Percentiles rank a stretch among this genome's conserved stretches.
These are phyloP conservation scores for Xylaria sp. DNA, from an alignment of 2,329 filamentous ascomycete species.

Conservation along the genomic window DNA sequence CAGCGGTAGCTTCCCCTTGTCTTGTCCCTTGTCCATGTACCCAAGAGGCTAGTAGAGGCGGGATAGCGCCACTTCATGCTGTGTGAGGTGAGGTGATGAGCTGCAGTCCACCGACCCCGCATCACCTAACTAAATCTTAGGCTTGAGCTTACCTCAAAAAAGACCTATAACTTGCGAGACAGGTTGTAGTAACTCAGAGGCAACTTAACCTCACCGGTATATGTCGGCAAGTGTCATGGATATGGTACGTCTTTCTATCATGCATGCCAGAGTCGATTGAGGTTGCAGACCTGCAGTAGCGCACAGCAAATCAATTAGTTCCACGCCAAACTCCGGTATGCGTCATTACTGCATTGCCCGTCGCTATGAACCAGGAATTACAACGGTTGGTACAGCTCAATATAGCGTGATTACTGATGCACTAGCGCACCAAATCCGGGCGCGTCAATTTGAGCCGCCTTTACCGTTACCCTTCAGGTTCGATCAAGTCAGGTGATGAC, in stretches of 20 bases:
- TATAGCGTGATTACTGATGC: neutral
- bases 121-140: neutral
- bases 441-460: constrained; percentile 25
- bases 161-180: too few species aligned
- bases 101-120: constrained; percentile 23
- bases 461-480: neutral
- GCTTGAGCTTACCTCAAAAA: too few species aligned
- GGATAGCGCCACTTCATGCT: constrained; percentile 27
- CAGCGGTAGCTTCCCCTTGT: neutral
- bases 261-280: constrained; percentile 6
- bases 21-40: neutral
- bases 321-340: constrained; percentile 9
- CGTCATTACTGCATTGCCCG: constrained; percentile 27
- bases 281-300: neutral
- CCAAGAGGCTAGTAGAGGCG: constrained; percentile 13
- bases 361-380: constrained; percentile 17
- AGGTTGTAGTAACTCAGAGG: too few species aligned
- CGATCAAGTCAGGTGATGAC: constrained; percentile 32
- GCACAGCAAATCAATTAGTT: constrained; percentile 5
- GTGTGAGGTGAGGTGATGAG: neutral
- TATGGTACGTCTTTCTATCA: constrained; percentile 6
- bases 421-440: neutral
- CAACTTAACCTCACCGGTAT: neutral
- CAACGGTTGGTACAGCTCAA: constrained; percentile 8
- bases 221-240: neutral